Evolutionary conservation across 306 rosid species (phyloP).

Genomic region (Delonix regia): DNA sequence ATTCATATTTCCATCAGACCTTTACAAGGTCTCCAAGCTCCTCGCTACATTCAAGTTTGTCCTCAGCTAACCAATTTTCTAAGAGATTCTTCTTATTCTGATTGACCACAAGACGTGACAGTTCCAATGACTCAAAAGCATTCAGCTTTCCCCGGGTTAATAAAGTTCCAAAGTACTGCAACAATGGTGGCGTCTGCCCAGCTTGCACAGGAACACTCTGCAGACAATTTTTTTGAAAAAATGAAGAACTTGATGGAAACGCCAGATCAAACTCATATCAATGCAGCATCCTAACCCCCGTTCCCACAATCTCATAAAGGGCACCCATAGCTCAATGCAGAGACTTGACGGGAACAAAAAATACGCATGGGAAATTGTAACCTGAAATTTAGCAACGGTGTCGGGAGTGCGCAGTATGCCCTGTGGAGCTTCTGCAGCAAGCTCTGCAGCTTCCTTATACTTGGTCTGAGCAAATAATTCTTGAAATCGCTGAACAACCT

Average conservation of each 20-base stretch:
- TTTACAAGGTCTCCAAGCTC: constrained; percentile 98
- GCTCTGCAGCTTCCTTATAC: constrained; percentile 88
- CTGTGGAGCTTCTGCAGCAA: constrained; percentile 79
- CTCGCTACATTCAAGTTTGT: constrained; percentile 95
- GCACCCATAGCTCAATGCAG: constrained; percentile 27
- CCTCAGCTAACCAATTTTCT: constrained; percentile 98
- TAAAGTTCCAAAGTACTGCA: constrained; percentile 94
- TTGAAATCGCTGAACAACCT: constrained; percentile 82
- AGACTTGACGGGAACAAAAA: constrained; percentile 14
- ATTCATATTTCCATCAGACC: constrained; percentile 52
- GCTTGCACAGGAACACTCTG: constrained; percentile 95
- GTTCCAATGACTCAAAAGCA: constrained; percentile 83
- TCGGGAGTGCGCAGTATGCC: constrained; percentile 86
- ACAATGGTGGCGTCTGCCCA: constrained; percentile 91
- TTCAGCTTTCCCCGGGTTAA: constrained; percentile 91
- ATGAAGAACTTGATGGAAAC: background rate
- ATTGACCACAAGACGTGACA: constrained; percentile 92
- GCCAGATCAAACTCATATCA: constrained; percentile 18
- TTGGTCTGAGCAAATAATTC: constrained; percentile 84
- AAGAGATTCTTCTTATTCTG: constrained; percentile 93
- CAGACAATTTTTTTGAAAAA: constrained; percentile 22
- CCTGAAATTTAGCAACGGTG: constrained; percentile 85
- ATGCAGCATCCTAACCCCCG: background rate
- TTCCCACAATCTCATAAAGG: constrained; percentile 32
- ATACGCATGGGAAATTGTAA: constrained; percentile 17